Base-by-base conservation (phyloP, 768 basidiomycete genomes). In the Trichaptum fuscoviolaceum region DNA sequence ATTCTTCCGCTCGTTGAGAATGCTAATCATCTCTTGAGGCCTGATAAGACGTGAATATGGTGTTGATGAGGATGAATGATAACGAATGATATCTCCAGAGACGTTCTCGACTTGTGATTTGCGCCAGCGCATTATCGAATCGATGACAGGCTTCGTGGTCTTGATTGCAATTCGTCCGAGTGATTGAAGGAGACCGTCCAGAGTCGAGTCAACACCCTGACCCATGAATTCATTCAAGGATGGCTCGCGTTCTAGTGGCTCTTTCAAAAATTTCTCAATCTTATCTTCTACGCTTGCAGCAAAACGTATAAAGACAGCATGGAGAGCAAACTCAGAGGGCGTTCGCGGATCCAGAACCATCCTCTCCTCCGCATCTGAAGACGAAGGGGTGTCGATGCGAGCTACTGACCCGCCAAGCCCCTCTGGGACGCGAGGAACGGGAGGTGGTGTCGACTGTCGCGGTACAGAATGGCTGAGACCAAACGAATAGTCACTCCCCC, bases 231-330 rank as follows among this genome's bases (percentile, higher is more conserved):
- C 82, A 0, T 85, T 80, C 27, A 96, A 81, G 12, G 87, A 78
- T 6, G 85, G 85, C 67, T 94, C 92, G 35, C 81, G 82, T 61
- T 91, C 91, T 92, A 90, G 74, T 57, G 84, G 81, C 67, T 88
- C 83, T 10, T 84, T 84, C 65, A 95, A 79, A 72, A 94, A 93
- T 2, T 77, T 74, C 12, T 89, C 85, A n/a, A 96, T 89, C 71
- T 93, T 93, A 30, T 79, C 79, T 75, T 96, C 93, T 1, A 92
- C 91, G 5, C 85, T 80, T 0, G 88, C 84, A 9, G 91, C 92
- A 71, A 96, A 96, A 2, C 91, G 88, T 57, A 93, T 91, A 74
- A 96, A 95, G 7, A 96, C 84, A 0, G 93, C 92, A 72, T 93
- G 92, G 15, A 96, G 78, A 1, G 95, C 95, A 71, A 91, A 95